Conservation (phyloP, 1,284 basidiomycete species). For the Coniferiporia sulphurascens region DNA sequence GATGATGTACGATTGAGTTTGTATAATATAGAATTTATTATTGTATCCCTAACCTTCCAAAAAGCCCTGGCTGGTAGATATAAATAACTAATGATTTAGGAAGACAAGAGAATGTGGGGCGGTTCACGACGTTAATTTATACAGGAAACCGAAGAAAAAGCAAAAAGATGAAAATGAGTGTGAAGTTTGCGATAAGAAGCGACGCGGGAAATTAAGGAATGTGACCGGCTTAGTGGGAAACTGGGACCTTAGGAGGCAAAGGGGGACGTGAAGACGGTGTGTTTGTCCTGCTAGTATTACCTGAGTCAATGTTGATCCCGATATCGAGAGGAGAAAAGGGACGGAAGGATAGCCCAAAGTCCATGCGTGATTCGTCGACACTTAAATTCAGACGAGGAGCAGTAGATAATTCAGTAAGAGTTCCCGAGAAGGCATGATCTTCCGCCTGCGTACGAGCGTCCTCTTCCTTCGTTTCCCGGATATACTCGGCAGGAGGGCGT, state of each 20-base stretch:
- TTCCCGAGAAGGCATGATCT: constrained; percentile 13
- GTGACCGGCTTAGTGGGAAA: constrained; percentile 4
- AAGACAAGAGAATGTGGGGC: neutral
- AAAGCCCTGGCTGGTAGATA: neutral
- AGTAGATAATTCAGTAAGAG: neutral
- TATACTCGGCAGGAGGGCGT: constrained; percentile 69
- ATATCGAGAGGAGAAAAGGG: constrained; percentile 26
- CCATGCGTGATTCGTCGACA: constrained; percentile 11
- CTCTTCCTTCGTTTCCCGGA: constrained; percentile 69
- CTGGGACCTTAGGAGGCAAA: constrained; percentile 26
- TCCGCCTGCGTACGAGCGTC: constrained; percentile 43
- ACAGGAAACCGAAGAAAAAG: too few relatives aligned
- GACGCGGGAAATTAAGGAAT: neutral
- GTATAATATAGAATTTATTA: neutral
- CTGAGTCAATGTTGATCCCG: constrained; percentile 18
- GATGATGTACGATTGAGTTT: neutral
- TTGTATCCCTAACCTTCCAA: neutral
- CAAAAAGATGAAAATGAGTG: neutral
- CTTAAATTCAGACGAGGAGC: neutral
- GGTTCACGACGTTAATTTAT: neutral
- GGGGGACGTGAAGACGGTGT: constrained; percentile 14
- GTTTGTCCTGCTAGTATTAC: constrained; percentile 2
- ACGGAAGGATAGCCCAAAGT: constrained; percentile 25
- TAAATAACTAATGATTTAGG: neutral
- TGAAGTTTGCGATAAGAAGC: neutral